phyloP scores from a whole-genome alignment of 306 rosid genomes.

The Lotus japonicus region DNA sequence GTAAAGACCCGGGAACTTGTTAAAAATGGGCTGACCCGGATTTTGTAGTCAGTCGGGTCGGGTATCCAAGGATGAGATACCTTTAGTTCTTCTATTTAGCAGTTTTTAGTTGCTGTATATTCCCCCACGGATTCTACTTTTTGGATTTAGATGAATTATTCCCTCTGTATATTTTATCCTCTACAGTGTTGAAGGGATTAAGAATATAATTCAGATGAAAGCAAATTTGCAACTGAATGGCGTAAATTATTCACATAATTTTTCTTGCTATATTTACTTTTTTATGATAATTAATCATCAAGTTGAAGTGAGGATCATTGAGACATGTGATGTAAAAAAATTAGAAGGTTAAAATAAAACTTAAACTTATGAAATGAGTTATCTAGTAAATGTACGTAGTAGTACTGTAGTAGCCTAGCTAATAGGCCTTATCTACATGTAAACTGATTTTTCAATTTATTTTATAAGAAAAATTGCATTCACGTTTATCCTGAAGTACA shows the following conservation, averaged over 20 bases:
- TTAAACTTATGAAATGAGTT: background rate
- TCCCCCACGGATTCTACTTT: background rate
- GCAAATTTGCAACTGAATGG: slow-evolving; percentile 6
- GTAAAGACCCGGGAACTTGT: slow-evolving; percentile 12
- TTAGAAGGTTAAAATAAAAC: background rate
- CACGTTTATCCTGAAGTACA: no score
- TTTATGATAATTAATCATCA: background rate
- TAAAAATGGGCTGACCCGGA: background rate
- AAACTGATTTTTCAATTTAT: no score
- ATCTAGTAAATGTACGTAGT: no score
- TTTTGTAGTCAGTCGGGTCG: background rate
- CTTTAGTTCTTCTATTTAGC: background rate
- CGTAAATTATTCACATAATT: background rate
- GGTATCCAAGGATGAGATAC: background rate
- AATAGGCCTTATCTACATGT: no score
- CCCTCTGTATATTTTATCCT: slow-evolving; percentile 5
- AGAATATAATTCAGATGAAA: background rate
- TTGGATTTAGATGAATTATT: background rate
- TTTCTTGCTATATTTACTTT: background rate
- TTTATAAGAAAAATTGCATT: no score
- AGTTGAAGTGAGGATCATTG: no score
- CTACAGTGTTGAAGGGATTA: background rate
- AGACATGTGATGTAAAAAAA: background rate
- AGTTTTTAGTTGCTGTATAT: slow-evolving; percentile 7
- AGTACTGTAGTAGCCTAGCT: no score